A percentile compares a stretch with the other conserved stretches of the same genome.
Conservation (phyloP, 73 alveolate genomes). For the Paramecium primaurelia region DNA sequence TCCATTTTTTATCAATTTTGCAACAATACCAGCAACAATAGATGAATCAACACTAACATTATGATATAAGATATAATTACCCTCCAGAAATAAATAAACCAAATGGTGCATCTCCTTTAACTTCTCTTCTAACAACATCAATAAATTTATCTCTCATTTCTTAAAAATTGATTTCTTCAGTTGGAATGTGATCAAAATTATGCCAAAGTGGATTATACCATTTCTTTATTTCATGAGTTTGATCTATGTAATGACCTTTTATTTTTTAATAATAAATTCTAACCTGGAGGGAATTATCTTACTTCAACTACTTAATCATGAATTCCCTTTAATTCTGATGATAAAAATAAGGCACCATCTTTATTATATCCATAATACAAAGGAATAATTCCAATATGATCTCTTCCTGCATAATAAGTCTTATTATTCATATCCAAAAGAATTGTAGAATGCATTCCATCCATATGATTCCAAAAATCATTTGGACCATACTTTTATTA, state of each 20-base stretch:
- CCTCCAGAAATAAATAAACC: conserved; percentile 71
- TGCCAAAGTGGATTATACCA: conserved; percentile 62
- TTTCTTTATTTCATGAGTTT: background rate
- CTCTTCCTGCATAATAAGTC: conserved; percentile 65
- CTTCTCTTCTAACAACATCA: conserved; percentile 58
- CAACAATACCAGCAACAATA: conserved; percentile 64
- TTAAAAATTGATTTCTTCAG: conserved; percentile 19
- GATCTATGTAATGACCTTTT: conserved; percentile 43
- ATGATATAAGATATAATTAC: background rate
- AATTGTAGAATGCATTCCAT: conserved; percentile 70
- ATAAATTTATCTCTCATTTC: conserved; percentile 64
- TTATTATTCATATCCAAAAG: conserved; percentile 63
- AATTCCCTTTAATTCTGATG: conserved; percentile 72
- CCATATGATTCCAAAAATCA: conserved; percentile 60
- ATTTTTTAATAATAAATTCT: background rate
- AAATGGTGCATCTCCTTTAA: conserved; percentile 75
- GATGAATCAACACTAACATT: conserved; percentile 68
- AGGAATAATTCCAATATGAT: conserved; percentile 75
- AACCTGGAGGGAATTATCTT: conserved; percentile 67
- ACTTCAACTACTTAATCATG: conserved; percentile 62
- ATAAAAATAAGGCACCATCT: conserved; percentile 52
- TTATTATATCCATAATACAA: conserved; percentile 64
- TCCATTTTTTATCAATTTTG: conserved; percentile 54
- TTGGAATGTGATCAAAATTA: conserved; percentile 52
- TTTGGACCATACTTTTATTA: conserved; percentile 54